These are phyloP conservation scores for Xylariaceae sp. DNA, from an alignment of 2,329 filamentous ascomycete species.

Conservation along the genomic window DNA sequence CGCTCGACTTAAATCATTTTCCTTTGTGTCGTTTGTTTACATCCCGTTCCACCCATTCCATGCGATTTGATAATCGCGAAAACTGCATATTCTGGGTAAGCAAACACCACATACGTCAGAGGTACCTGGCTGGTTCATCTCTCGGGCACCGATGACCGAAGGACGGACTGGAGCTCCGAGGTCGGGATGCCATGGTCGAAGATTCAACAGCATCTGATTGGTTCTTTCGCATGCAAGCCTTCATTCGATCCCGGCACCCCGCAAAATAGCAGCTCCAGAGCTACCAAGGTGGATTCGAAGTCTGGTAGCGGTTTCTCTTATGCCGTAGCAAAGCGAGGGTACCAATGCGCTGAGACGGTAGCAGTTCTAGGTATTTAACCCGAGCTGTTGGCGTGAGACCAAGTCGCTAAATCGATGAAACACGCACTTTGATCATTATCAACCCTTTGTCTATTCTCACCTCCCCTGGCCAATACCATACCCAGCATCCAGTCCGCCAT, in stretches of 20 bases:
- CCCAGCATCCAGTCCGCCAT: neutral
- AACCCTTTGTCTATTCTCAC: neutral
- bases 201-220: constrained; percentile 4
- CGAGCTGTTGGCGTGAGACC: neutral
- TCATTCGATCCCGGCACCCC: constrained; percentile 6
- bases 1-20: neutral
- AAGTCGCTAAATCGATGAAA: neutral
- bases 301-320: constrained; percentile 9
- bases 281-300: neutral
- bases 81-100: neutral
- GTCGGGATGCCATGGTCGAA: neutral
- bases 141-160: neutral
- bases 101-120: too few relatives aligned
- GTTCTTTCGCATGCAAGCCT: neutral
- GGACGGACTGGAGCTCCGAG: neutral
- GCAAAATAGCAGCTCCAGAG: constrained; percentile 3
- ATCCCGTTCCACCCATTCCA: too few relatives aligned
- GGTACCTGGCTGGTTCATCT: too few relatives aligned
- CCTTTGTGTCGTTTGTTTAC: neutral
- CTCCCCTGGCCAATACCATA: neutral
- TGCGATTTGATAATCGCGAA: neutral
- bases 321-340: constrained; percentile 22
- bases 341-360: neutral
- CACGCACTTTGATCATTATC: neutral
- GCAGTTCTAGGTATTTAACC: neutral